Evolutionary conservation across 768 basidiomycete species (phyloP).

Genomic region (Chiua virens): DNA sequence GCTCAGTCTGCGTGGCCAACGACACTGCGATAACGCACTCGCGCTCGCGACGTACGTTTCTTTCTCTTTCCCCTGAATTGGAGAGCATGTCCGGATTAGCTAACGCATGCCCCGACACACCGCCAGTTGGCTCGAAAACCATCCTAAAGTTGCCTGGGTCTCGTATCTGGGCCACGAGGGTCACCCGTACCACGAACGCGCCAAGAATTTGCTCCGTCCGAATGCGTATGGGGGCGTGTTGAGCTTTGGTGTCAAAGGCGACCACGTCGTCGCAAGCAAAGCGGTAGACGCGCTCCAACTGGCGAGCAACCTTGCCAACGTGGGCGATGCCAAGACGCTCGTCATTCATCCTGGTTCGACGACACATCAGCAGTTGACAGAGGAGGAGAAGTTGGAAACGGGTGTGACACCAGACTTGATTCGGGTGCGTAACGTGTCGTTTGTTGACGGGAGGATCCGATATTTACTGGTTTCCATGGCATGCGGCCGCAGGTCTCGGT

Average conservation of each 20-base stretch:
- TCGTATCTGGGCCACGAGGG: conserved; percentile 68
- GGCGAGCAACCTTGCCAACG: conserved; percentile 72
- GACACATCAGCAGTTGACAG: conserved; percentile 57
- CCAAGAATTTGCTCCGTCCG: conserved; percentile 53
- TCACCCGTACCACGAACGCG: conserved; percentile 61
- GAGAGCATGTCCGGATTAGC: too few relatives aligned
- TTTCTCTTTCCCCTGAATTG: too few relatives aligned
- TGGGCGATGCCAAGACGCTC: conserved; percentile 64
- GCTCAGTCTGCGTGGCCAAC: conserved; percentile 55
- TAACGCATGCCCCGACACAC: not conserved
- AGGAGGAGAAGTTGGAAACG: conserved; percentile 44
- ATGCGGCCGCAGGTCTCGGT: conserved; percentile 36
- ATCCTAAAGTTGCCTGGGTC: conserved; percentile 73
- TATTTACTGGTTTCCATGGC: not conserved
- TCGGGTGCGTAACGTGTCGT: conserved; percentile 38
- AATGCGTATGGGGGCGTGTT: conserved; percentile 67
- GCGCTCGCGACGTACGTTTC: conserved; percentile 42
- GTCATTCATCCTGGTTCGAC: conserved; percentile 60
- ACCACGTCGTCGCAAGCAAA: conserved; percentile 47
- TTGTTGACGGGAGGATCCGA: not conserved
- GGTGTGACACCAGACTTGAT: conserved; percentile 60
- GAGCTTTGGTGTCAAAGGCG: conserved; percentile 76
- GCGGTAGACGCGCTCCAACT: conserved; percentile 72
- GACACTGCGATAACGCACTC: conserved; percentile 59
- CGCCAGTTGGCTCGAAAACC: conserved; percentile 52